Evolutionary conservation across 2,329 filamentous ascomycete genomes (phyloP).

Genomic region (Alternaria burnsii): DNA sequence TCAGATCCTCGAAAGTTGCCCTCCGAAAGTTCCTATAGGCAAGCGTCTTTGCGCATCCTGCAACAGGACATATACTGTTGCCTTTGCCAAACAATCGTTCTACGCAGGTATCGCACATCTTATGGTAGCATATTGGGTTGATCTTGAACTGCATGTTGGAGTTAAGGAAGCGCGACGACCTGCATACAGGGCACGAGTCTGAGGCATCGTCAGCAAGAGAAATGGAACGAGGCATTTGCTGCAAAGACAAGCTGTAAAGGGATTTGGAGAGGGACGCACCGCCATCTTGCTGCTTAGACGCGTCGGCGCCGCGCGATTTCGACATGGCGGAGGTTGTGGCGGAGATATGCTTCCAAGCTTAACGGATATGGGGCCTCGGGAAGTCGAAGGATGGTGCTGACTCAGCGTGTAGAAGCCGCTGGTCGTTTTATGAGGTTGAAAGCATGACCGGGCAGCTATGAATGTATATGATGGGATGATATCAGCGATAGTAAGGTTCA

Average conservation of each 20-base stretch:
- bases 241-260: conserved; percentile 42
- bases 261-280: conserved; percentile 49
- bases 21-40: conserved; percentile 83
- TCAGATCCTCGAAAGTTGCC: conserved; percentile 89
- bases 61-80: conserved; percentile 90
- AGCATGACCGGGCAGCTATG: not conserved
- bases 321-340: conserved; percentile 44
- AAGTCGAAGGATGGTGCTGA: conserved; percentile 18
- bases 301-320: conserved; percentile 41
- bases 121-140: conserved; percentile 98
- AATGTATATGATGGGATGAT: not conserved
- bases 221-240: conserved; percentile 24
- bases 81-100: conserved; percentile 92
- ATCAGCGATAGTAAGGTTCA: not conserved
- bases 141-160: conserved; percentile 93
- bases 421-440: not conserved
- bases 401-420: conserved; percentile 19
- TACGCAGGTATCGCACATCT: conserved; percentile 97
- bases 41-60: conserved; percentile 85
- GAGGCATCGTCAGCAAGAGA: conserved; percentile 39
- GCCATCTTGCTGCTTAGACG: conserved; percentile 48
- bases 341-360: conserved; percentile 5
- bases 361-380: not conserved
- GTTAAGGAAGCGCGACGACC: conserved; percentile 95
- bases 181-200: conserved; percentile 97